Evolutionary conservation across 1,284 basidiomycete species (phyloP).

Genomic region (Apiotrichum akiyoshidainum): DNA sequence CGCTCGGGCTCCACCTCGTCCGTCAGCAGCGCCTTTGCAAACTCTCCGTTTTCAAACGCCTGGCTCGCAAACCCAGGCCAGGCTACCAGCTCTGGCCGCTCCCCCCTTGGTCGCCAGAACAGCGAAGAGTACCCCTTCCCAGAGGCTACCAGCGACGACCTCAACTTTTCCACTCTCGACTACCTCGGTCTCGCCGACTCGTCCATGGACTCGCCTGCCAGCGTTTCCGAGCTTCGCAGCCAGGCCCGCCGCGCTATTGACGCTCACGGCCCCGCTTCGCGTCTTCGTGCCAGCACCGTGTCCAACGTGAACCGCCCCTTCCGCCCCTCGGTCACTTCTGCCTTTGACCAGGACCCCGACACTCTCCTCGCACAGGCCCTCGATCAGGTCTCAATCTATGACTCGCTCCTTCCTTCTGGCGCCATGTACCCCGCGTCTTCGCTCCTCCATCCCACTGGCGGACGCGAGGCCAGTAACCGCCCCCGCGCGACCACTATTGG

Average conservation of each 20-base stretch:
- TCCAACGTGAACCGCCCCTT: slow-evolving; percentile 66
- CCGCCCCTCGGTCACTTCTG: slow-evolving; percentile 60
- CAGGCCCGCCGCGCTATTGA: slow-evolving; percentile 84
- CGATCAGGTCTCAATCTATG: slow-evolving; percentile 42
- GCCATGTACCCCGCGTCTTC: slow-evolving; percentile 13
- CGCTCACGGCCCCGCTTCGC: slow-evolving; percentile 61
- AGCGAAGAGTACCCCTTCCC: slow-evolving; percentile 9
- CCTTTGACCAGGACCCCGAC: slow-evolving; percentile 63
- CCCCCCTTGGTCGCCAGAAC: slow-evolving; percentile 31
- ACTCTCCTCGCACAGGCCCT: slow-evolving; percentile 37
- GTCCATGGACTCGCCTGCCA: slow-evolving; percentile 59
- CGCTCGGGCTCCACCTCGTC: slow-evolving; percentile 77
- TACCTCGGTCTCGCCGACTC: slow-evolving; percentile 79
- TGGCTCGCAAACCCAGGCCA: slow-evolving; percentile 64
- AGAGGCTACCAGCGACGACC: slow-evolving; percentile 59
- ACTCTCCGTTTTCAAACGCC: slow-evolving; percentile 78
- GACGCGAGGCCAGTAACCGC: slow-evolving; percentile 52
- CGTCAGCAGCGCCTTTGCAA: slow-evolving; percentile 84
- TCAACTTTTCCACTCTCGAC: slow-evolving; percentile 87
- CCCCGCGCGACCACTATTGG: slow-evolving; percentile 90
- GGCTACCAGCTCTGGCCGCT: slow-evolving; percentile 22
- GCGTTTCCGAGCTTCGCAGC: slow-evolving; percentile 74
- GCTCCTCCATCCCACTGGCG: slow-evolving; percentile 22
- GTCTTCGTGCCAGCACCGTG: slow-evolving; percentile 82
- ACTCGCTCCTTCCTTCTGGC: slow-evolving; percentile 20